Evolutionary conservation across 306 rosid species (phyloP), one percentile per base, ranked within the genome.

Genomic region (Begonia loranthoides): DNA sequence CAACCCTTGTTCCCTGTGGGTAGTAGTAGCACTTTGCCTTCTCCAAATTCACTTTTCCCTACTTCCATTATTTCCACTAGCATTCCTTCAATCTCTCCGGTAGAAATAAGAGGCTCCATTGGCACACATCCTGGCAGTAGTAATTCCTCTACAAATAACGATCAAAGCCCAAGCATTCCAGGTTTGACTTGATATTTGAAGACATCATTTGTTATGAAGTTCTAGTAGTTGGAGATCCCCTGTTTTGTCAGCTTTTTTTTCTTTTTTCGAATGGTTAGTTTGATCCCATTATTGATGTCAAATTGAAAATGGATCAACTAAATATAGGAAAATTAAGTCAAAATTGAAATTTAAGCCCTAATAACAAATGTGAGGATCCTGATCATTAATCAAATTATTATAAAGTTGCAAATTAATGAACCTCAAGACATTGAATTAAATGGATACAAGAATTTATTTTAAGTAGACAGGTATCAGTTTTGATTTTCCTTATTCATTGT

Each of bases 1-100:
- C 96, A 92, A 59, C 99, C 99, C n/a, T 67, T 92, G 68, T 92
- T 92, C 69, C 99, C 99, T 17, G 93, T 90, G 72, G 85, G 82
- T 78, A 84, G 81, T 54, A 80, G 64, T 66, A 85, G 72, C 68
- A 73, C 63, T 57, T 53, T 73, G 6, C 53, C 85, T 11, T n/a
- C 73, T 17, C 96, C 74, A 67, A 79, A 70, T 65, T 71, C 92
- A 21, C 70, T 92, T 19, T 80, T 74, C 73, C 70, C 99, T 45
- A 54, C 78, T 54, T 58, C 84, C 5, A 63, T 70, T 49, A 72
- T 80, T 50, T 55, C 92, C 50, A 66, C 86, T 17, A 67, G 73
- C 73, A 67, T 74, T 45, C 63, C 87, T 12, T 59, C 79, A 55
- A 66, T 66, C 38, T 61, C 78, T 43, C 70, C 79, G 12, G 63